Evolutionary conservation across 441 rosid genomes (phyloP), one percentile per base, ranked within the genome.

Genomic region (Bruguiera hainesii): DNA sequence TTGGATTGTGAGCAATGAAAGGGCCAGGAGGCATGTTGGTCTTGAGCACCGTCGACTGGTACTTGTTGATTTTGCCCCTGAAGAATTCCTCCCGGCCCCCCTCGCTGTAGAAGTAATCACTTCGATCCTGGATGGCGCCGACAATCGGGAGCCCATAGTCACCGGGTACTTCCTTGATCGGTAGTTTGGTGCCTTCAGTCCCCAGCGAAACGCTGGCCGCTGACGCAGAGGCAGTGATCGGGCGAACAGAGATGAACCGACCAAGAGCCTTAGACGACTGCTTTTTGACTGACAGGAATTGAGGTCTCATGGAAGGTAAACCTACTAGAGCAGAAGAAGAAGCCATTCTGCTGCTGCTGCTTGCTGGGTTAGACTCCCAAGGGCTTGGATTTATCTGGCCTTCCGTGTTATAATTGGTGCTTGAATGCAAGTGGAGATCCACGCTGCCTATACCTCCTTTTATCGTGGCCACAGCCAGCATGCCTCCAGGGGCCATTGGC

Each of bases 21-120:
- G 89, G 91, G 4, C 98, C 98, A 0, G 98, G 93, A 10, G 96
- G 96, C 82, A 92, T 81, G 72, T 92, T 92, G 50, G 80, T 76
- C 28, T 90, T 77, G 46, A 73, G 82, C 15, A 93, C 88, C 0
- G 98, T 90, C 0, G 98, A 90, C n/a, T 79, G 67, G 71, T 93
- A 75, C 74, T 85, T 93, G 20, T 83, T 84, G 48, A 76, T 71
- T 23, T 82, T 74, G 0, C 88, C 82, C 69, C 83, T 87, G 78
- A 93, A 93, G 72, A 70, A 93, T 70, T 87, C 91, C 0, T 84
- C 87, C 18, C 82, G 71, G 5, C 91, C 48, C 48, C 48, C 91
- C 60, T 85, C 89, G 63, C 84, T 79, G 73, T 90, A 86, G 74
- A 93, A 93, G 73, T 78, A 93, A 61, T 87, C 98, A 0, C 71